A percentile compares a stretch with the other conserved stretches of the same genome.
Conservation (phyloP, 176 grass and related monocot species). For the Triticum aestivum region DNA sequence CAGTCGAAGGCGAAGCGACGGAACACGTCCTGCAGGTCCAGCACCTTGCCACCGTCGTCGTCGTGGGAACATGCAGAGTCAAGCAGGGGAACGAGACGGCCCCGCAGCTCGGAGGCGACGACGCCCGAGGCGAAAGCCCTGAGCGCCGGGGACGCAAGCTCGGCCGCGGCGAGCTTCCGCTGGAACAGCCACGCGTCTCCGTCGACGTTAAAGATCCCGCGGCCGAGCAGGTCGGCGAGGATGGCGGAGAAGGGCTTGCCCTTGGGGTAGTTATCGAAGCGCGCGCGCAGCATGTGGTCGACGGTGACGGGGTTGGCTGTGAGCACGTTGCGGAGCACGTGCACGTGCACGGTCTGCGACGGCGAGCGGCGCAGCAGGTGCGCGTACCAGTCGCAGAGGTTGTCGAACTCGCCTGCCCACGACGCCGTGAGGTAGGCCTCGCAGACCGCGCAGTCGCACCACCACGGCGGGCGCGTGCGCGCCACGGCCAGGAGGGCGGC, state of each 20-base stretch:
- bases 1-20: constrained; percentile 76
- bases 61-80: constrained; percentile 25
- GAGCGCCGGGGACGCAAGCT: constrained; percentile 46
- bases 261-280: constrained; percentile 85
- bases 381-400: constrained; percentile 86
- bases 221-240: constrained; percentile 82
- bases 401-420: constrained; percentile 66
- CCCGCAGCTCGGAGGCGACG: constrained; percentile 53
- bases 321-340: constrained; percentile 73
- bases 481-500: constrained; percentile 39
- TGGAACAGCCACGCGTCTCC: constrained; percentile 72
- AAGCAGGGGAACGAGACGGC: constrained; percentile 68
- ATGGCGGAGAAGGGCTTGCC: constrained; percentile 68
- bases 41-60: constrained; percentile 17
- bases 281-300: constrained; percentile 65
- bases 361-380: constrained; percentile 77
- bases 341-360: constrained; percentile 72
- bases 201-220: constrained; percentile 89
- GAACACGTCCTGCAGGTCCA: constrained; percentile 86
- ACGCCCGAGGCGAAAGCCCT: constrained; percentile 42
- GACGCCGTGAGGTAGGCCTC: constrained; percentile 71
- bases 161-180: constrained; percentile 65
- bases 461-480: constrained; percentile 50
- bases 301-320: constrained; percentile 65
- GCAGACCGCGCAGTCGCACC: constrained; percentile 72